Base-by-base conservation (phyloP, 2,329 filamentous ascomycete genomes). In the Pyrenophora teres region DNA sequence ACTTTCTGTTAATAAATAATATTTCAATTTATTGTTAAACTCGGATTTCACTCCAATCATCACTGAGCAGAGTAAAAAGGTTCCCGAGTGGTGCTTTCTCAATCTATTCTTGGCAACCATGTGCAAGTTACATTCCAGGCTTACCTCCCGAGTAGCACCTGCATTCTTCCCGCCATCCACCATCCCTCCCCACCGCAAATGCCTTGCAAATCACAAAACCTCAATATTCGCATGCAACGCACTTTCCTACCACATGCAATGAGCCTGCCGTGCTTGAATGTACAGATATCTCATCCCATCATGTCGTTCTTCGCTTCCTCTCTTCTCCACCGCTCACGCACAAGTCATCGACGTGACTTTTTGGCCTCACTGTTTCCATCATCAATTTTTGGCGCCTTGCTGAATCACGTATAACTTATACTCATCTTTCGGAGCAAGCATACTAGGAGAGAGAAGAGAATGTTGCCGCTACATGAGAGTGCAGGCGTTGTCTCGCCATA, bases 401-500 rank as follows among this genome's bases (percentile, higher is more conserved):
- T 54, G 31, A 40, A 47, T 35, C 37, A 40, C 16, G 19, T 37
- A 57, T 50, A 40, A 41, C 21, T 23, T 43, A 45, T 15, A 45
- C 23, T 6, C 44, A 52, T 54, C 39, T 40, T 48, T 39, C 27
- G 9, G 1, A 32, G 6, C 37, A 5, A 37, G 13, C 5, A 47
- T 32, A 12, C 36, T n/a, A 38, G 5, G 19, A 21, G 3, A 21
- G 32, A 3, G 27, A 30, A 40, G 8, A 33, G 7, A 19, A 58
- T 51, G 54, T 52, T 46, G 18, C 37, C 27, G 3, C 32, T 38
- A 15, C 32, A 46, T 37, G 37, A 42, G 18, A 35, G 58, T 27
- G 45, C 21, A 31, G 41, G 54, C 16, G 42, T 53, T 13, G 44
- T 52, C 7, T 48, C 63, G 5, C 52, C 53, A 16, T 57, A 54